Percentiles rank a stretch among this genome's conserved stretches.
Conservation (phyloP, 73 alveolate genomes). For the Vitrella brassicaformis region DNA sequence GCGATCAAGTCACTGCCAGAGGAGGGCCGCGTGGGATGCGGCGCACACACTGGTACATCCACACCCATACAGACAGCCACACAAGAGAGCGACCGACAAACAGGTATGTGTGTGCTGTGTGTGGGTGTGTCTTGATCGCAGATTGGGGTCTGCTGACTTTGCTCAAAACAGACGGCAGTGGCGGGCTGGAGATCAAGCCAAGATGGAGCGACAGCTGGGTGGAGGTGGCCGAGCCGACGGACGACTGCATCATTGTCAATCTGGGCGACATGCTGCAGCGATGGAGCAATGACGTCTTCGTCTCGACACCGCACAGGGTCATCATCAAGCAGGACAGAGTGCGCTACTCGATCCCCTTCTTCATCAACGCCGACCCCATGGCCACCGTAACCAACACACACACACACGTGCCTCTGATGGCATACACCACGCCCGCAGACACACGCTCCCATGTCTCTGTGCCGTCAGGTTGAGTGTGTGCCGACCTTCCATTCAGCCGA, state of each 20-base stretch:
- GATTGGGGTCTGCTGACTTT: background rate
- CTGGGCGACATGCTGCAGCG: background rate
- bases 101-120: too few species aligned
- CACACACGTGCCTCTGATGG: too few species aligned
- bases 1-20: background rate
- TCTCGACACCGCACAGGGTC: background rate
- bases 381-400: too few species aligned
- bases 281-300: background rate
- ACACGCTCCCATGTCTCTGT: too few species aligned
- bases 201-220: background rate
- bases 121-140: too few species aligned
- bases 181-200: background rate
- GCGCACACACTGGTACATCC: background rate
- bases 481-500: background rate
- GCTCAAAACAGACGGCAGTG: background rate
- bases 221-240: background rate
- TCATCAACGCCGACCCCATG: background rate
- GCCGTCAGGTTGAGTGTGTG: background rate
- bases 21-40: background rate
- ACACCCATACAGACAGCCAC: too few species aligned
- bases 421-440: too few species aligned
- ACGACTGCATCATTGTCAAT: background rate
- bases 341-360: background rate
- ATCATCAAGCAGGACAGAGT: background rate
- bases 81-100: too few species aligned